These are phyloP conservation scores for Gynostemma pentaphyllum DNA, from an alignment of 306 rosid genomes.

Conservation along the genomic window DNA sequence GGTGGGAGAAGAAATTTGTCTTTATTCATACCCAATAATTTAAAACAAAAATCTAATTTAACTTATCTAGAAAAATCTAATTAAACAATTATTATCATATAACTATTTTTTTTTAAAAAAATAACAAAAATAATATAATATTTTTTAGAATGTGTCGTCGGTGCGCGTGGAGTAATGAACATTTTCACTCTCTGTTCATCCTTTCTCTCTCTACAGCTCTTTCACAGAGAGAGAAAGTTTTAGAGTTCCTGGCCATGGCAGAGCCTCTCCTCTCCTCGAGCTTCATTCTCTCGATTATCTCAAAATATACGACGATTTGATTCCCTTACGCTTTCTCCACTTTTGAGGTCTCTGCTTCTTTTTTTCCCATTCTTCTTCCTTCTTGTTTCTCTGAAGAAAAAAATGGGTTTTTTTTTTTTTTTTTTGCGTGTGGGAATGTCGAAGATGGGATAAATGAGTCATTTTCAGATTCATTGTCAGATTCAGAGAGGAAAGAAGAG, in stretches of 20 bases:
- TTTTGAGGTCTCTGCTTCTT: background rate
- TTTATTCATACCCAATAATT: too few relatives aligned
- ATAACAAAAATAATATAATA: too few relatives aligned
- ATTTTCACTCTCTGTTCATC: constrained; percentile 20
- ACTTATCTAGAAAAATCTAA: too few relatives aligned
- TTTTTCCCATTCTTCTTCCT: background rate
- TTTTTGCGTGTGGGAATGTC: constrained; percentile 13
- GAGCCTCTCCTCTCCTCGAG: constrained; percentile 20
- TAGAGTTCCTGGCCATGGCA: background rate
- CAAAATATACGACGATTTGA: constrained; percentile 8
- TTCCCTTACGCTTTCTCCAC: background rate
- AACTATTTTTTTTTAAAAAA: too few relatives aligned
- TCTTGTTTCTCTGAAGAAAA: background rate
- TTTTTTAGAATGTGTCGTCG: too few relatives aligned
- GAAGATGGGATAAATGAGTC: background rate
- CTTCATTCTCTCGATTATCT: constrained; percentile 18
- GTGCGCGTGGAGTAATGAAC: constrained; percentile 25
- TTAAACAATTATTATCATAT: too few relatives aligned
- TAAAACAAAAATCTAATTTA: too few relatives aligned
- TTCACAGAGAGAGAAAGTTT: too few relatives aligned
- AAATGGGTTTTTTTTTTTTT: background rate
- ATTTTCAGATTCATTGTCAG: background rate
- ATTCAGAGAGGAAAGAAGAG: background rate
- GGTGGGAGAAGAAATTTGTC: too few relatives aligned
- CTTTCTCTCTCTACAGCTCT: constrained; percentile 7